Evolutionary conservation across 768 basidiomycete species (phyloP).

Genomic region (Naganishia kalamii): DNA sequence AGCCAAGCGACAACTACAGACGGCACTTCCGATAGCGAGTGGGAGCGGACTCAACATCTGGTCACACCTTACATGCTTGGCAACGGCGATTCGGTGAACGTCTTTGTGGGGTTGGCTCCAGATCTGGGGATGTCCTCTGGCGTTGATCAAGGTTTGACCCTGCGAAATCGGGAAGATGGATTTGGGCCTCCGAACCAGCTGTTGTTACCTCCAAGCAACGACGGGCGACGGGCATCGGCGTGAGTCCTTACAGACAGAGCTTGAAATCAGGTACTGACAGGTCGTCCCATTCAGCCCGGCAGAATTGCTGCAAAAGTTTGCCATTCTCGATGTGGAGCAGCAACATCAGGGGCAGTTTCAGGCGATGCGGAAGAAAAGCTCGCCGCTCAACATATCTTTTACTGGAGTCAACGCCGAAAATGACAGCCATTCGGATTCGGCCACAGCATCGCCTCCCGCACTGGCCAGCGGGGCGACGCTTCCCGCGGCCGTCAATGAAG

Average conservation of each 20-base stretch:
- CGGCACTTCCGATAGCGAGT: conserved; percentile 27
- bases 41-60: conserved; percentile 12
- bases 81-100: not conserved
- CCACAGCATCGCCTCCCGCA: not conserved
- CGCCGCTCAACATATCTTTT: not conserved
- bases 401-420: not conserved
- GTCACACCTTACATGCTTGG: conserved; percentile 1
- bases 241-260: conserved; percentile 26
- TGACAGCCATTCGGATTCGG: not conserved
- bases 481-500: not conserved
- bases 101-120: not conserved
- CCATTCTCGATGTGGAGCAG: conserved; percentile 2
- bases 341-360: not conserved
- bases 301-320: conserved; percentile 6
- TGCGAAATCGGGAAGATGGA: not conserved
- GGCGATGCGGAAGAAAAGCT: not conserved
- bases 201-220: not conserved
- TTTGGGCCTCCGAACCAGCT: not conserved
- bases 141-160: not conserved
- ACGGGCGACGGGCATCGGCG: conserved; percentile 38
- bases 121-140: not conserved
- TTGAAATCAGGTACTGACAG: not conserved
- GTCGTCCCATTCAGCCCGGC: conserved; percentile 4
- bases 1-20: conserved; percentile 32
- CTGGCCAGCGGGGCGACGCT: not conserved